Percentiles rank a stretch among this genome's conserved stretches.
phyloP scores from a whole-genome alignment of 2,329 filamentous ascomycete species.

The Dendrostoma leiphaemia region DNA sequence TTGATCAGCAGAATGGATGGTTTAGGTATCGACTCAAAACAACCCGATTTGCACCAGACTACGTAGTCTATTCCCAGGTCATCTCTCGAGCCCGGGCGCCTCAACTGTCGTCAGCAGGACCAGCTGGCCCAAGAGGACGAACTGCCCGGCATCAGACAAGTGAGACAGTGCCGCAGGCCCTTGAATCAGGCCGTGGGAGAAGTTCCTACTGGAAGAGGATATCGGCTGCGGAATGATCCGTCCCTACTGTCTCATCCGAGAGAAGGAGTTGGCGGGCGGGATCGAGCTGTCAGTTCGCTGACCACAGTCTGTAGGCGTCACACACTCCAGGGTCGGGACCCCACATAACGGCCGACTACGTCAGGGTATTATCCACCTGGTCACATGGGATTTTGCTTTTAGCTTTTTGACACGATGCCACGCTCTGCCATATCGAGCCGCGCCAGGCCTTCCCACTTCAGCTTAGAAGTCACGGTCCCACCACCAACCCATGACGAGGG shows the following conservation, averaged over 20 bases:
- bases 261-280: too few relatives aligned
- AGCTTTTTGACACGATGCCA: not conserved
- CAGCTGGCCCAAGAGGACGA: not conserved
- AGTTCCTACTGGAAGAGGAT: not conserved
- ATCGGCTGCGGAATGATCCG: too few relatives aligned
- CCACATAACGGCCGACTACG: not conserved
- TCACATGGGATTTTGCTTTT: not conserved
- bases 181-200: too few relatives aligned
- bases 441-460: not conserved
- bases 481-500: not conserved
- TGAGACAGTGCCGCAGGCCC: too few relatives aligned
- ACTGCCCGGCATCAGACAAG: too few relatives aligned
- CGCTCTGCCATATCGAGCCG: too few relatives aligned
- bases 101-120: not conserved
- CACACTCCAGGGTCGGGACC: not conserved
- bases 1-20: slow-evolving; percentile 7
- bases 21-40: too few relatives aligned
- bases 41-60: too few relatives aligned
- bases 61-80: not conserved
- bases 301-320: not conserved
- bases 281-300: too few relatives aligned
- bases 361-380: not conserved
- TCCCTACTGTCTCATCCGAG: too few relatives aligned
- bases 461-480: slow-evolving; percentile 1
- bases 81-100: not conserved